phyloP scores from a whole-genome alignment of 352 stramenopile species.

The Globisporangium apiculatum region DNA sequence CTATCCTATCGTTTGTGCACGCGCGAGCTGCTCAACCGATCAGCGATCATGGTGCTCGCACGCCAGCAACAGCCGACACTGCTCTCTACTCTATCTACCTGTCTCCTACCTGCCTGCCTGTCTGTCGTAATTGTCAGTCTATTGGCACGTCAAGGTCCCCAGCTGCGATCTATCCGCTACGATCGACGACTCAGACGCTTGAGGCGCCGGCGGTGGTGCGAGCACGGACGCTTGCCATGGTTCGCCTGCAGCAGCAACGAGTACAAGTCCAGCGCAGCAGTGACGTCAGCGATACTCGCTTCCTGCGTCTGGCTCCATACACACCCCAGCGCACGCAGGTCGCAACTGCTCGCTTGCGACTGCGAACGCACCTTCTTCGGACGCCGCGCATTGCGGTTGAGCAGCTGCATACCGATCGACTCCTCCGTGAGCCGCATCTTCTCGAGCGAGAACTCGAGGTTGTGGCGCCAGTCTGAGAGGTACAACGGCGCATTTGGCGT shows the following conservation, averaged over 20 bases:
- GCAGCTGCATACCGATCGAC: conserved; percentile 31
- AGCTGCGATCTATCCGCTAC: not conserved
- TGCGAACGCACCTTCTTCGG: conserved; percentile 32
- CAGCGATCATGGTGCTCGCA: no score
- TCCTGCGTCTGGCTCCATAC: no score
- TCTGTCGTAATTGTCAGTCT: not conserved
- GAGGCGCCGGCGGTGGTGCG: conserved; percentile 34
- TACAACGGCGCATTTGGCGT: conserved; percentile 25
- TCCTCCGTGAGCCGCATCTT: conserved; percentile 36
- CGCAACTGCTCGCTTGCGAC: no score
- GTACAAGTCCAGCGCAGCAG: not conserved
- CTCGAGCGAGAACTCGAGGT: conserved; percentile 48
- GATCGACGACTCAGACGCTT: conserved; percentile 32
- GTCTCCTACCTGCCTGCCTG: not conserved
- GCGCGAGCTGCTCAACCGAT: no score
- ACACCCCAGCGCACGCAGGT: no score
- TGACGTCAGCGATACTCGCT: not conserved
- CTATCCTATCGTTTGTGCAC: no score
- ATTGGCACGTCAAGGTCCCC: not conserved
- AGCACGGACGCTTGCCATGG: conserved; percentile 48
- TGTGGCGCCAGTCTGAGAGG: conserved; percentile 48
- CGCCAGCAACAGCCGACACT: no score
- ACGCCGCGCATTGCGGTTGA: conserved; percentile 35
- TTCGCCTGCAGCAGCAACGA: conserved; percentile 24
- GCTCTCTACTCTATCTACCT: not conserved